Conservation (phyloP, 768 basidiomycete species). For the Tulasnella sp. region DNA sequence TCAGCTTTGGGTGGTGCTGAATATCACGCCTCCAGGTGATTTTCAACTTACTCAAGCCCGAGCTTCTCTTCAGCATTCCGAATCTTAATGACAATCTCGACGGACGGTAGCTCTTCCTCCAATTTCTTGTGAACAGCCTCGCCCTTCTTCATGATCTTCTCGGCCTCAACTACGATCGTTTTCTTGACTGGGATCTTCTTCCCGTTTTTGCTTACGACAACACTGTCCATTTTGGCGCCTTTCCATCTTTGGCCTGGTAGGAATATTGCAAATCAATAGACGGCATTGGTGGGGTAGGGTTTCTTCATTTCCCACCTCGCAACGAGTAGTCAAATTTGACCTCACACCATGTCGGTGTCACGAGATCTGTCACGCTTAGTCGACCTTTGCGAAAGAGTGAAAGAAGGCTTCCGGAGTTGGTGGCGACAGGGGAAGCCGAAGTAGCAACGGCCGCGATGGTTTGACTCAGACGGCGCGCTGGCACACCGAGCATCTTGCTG, state of each 20-base stretch:
- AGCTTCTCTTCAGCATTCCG: slow-evolving; percentile 27
- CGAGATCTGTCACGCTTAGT: slow-evolving; percentile 31
- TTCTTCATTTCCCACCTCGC: not conserved
- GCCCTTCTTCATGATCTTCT: slow-evolving; percentile 27
- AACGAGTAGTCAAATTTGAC: slow-evolving; percentile 24
- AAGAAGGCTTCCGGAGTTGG: not conserved
- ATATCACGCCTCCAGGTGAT: no score
- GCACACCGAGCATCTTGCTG: not conserved
- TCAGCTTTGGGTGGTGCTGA: no score
- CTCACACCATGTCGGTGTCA: slow-evolving; percentile 32
- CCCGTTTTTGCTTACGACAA: slow-evolving; percentile 25
- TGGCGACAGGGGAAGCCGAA: not conserved
- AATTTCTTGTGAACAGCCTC: slow-evolving; percentile 30
- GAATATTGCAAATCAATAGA: not conserved
- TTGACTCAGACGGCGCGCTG: not conserved
- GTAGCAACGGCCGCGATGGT: not conserved
- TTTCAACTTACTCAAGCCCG: slow-evolving; percentile 25
- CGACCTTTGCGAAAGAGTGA: slow-evolving; percentile 25
- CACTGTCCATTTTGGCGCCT: slow-evolving; percentile 23
- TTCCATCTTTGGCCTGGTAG: not conserved
- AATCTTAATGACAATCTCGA: slow-evolving; percentile 25
- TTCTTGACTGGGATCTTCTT: slow-evolving; percentile 27
- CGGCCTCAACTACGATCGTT: slow-evolving; percentile 25
- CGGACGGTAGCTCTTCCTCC: slow-evolving; percentile 28
- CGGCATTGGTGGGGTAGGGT: not conserved